These are phyloP conservation scores for Pseudocercospora eumusae DNA, from an alignment of 2,329 filamentous ascomycete species.

Conservation along the genomic window DNA sequence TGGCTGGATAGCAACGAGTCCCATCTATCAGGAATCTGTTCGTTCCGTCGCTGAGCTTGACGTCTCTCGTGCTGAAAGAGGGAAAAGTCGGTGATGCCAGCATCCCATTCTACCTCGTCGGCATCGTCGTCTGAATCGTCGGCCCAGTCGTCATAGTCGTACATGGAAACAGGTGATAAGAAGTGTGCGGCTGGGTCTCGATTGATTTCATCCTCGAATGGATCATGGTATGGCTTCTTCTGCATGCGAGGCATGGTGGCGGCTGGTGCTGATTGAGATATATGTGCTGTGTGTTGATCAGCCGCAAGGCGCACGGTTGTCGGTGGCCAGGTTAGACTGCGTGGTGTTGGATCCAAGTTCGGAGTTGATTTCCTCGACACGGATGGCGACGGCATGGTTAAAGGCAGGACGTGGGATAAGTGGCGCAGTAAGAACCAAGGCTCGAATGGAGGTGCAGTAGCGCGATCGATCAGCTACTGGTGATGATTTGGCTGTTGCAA, in stretches of 20 bases:
- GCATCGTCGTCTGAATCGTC: conserved; percentile 33
- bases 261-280: conserved; percentile 21
- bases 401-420: conserved; percentile 23
- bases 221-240: conserved; percentile 14
- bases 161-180: conserved; percentile 34
- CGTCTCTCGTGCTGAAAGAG: conserved; percentile 37
- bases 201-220: conserved; percentile 36
- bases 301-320: conserved; percentile 18
- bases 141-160: conserved; percentile 37
- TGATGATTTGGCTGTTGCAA: neutral
- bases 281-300: conserved; percentile 22
- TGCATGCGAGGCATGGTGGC: conserved; percentile 17
- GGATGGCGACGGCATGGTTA: conserved; percentile 25
- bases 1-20: conserved; percentile 32
- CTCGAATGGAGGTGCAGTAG: conserved; percentile 21
- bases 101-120: conserved; percentile 37
- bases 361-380: conserved; percentile 11
- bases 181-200: conserved; percentile 38
- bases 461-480: conserved; percentile 18
- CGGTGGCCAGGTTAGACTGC: conserved; percentile 29
- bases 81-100: conserved; percentile 40
- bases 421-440: conserved; percentile 4
- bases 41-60: conserved; percentile 30
- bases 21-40: conserved; percentile 33
- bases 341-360: conserved; percentile 21